These are phyloP conservation scores for Kwoniella botswanensis DNA, from an alignment of 768 basidiomycete genomes.

Conservation along the genomic window DNA sequence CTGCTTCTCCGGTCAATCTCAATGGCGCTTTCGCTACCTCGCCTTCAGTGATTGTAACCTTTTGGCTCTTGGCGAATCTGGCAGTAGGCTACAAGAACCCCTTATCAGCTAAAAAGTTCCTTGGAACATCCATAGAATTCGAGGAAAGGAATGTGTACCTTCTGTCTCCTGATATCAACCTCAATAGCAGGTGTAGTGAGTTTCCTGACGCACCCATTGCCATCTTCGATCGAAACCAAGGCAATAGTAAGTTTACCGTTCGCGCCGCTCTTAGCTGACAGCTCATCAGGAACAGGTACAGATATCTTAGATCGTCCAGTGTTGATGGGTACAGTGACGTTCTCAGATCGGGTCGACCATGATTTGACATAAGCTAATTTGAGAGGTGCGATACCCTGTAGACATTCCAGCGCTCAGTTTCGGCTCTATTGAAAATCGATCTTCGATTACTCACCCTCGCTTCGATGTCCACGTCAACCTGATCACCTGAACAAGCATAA, in stretches of 20 bases:
- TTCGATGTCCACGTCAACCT: constrained; percentile 77
- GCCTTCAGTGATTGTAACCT: constrained; percentile 73
- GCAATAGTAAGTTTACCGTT: constrained; percentile 45
- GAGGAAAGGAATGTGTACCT: constrained; percentile 62
- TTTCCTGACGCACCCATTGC: constrained; percentile 79
- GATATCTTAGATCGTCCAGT: constrained; percentile 72
- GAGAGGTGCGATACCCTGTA: constrained; percentile 88
- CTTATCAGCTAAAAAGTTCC: constrained; percentile 1
- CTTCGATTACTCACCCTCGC: constrained; percentile 66
- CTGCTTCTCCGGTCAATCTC: constrained; percentile 87
- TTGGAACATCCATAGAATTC: not conserved
- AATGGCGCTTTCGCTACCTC: constrained; percentile 76
- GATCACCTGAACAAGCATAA: constrained; percentile 74
- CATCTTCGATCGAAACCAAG: constrained; percentile 81
- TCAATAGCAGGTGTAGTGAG: constrained; percentile 76
- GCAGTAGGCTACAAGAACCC: constrained; percentile 73
- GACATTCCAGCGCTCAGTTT: not conserved
- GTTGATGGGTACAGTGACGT: constrained; percentile 37
- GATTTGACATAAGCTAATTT: constrained; percentile 68
- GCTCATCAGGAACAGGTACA: constrained; percentile 43
- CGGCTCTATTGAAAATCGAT: not conserved
- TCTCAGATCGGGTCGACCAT: constrained; percentile 31
- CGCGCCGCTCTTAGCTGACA: constrained; percentile 35
- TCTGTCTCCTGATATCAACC: constrained; percentile 80
- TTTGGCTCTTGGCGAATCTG: constrained; percentile 75